Percentiles rank a stretch among this genome's conserved stretches.
These are phyloP conservation scores for Cytospora piceicola DNA, from an alignment of 2,329 filamentous ascomycete species.

Conservation along the genomic window DNA sequence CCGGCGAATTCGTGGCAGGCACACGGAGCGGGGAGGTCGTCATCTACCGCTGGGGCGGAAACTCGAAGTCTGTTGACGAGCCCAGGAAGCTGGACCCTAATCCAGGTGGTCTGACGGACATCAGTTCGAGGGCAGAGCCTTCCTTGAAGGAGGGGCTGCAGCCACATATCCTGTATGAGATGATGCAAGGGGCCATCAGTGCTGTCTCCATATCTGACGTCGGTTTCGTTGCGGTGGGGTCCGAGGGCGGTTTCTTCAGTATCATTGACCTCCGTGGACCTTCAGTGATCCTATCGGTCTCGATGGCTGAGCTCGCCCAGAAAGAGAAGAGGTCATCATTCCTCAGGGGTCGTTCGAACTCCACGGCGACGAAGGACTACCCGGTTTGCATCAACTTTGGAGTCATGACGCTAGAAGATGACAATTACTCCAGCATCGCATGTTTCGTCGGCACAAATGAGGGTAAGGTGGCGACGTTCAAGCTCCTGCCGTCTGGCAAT, in stretches of 20 bases:
- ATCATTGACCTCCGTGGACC: slow-evolving; percentile 90
- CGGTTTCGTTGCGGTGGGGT: slow-evolving; percentile 87
- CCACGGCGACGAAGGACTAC: slow-evolving; percentile 66
- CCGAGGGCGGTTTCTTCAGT: slow-evolving; percentile 77
- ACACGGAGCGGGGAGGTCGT: slow-evolving; percentile 82
- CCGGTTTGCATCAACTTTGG: slow-evolving; percentile 86
- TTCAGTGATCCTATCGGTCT: slow-evolving; percentile 75
- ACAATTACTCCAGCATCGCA: slow-evolving; percentile 91
- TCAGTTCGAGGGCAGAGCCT: slow-evolving; percentile 72
- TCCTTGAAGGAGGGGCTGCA: slow-evolving; percentile 69
- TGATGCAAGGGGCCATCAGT: slow-evolving; percentile 80
- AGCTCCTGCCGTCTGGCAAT: slow-evolving; percentile 76
- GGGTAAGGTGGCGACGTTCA: slow-evolving; percentile 87
- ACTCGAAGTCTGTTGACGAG: slow-evolving; percentile 70
- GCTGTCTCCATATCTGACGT: slow-evolving; percentile 86
- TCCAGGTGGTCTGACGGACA: slow-evolving; percentile 73
- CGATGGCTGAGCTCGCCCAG: slow-evolving; percentile 74
- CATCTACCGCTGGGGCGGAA: slow-evolving; percentile 86
- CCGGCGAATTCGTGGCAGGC: slow-evolving; percentile 84
- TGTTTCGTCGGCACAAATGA: slow-evolving; percentile 88
- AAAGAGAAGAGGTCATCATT: slow-evolving; percentile 78
- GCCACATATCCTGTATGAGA: slow-evolving; percentile 79
- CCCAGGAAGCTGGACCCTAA: slow-evolving; percentile 57
- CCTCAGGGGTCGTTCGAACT: slow-evolving; percentile 57
- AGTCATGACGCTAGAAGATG: slow-evolving; percentile 90